Evolutionary conservation across 1,284 basidiomycete genomes (phyloP).

Genomic region (Meripilus lineatus): DNA sequence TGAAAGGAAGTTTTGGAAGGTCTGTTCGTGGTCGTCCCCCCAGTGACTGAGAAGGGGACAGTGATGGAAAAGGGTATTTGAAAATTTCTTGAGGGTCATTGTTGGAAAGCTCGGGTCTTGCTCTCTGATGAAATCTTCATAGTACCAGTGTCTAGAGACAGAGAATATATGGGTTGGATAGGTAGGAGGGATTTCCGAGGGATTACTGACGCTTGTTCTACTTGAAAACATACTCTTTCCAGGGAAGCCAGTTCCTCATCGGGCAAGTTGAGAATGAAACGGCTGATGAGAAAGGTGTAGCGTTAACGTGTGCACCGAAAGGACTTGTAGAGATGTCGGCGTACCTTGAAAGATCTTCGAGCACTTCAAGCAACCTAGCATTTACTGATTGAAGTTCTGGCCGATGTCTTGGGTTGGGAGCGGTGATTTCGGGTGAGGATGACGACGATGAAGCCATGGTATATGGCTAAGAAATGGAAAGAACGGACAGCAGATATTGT

Average conservation of each 20-base stretch:
- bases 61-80: slow-evolving; percentile 84
- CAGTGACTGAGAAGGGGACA: slow-evolving; percentile 79
- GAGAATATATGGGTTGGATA: slow-evolving; percentile 3
- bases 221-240: slow-evolving; percentile 96
- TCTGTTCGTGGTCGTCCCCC: slow-evolving; percentile 75
- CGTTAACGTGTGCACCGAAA: slow-evolving; percentile 6
- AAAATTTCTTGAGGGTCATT: slow-evolving; percentile 88
- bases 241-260: slow-evolving; percentile 88
- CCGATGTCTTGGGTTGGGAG: slow-evolving; percentile 40
- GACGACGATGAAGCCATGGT: slow-evolving; percentile 55
- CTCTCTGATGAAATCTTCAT: slow-evolving; percentile 97
- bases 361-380: slow-evolving; percentile 70
- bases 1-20: slow-evolving; percentile 82
- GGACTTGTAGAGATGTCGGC: slow-evolving; percentile 10
- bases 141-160: slow-evolving; percentile 89
- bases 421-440: slow-evolving; percentile 68
- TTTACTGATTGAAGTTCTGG: slow-evolving; percentile 36
- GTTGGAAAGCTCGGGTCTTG: slow-evolving; percentile 86
- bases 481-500: slow-evolving; percentile 24
- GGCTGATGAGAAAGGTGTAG: slow-evolving; percentile 39
- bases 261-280: slow-evolving; percentile 97
- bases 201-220: slow-evolving; percentile 90
- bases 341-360: slow-evolving; percentile 87
- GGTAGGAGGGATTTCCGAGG: slow-evolving; percentile 7
- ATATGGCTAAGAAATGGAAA: slow-evolving; percentile 22